These are phyloP conservation scores for Graphiopsis chlorocephala DNA, from an alignment of 2,329 filamentous ascomycete species.

Conservation along the genomic window DNA sequence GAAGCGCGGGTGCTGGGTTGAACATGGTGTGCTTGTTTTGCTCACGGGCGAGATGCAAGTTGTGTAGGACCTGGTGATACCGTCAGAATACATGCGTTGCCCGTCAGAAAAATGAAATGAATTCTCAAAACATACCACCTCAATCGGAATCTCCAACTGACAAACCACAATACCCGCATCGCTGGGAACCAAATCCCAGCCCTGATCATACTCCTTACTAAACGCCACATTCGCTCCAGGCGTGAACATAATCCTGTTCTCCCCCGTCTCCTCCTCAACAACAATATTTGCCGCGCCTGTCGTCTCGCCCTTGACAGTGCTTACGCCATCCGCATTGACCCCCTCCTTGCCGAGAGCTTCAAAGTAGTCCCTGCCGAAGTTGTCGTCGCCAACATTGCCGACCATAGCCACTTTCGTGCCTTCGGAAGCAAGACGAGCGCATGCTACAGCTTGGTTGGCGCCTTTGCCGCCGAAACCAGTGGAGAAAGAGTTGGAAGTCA, in stretches of 20 bases:
- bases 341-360: conserved; percentile 45
- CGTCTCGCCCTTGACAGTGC: conserved; percentile 42
- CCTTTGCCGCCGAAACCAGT: conserved; percentile 89
- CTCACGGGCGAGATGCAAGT: conserved; percentile 29
- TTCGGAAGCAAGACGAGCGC: conserved; percentile 27
- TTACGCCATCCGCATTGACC: conserved; percentile 40
- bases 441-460: conserved; percentile 78
- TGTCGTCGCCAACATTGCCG: conserved; percentile 49
- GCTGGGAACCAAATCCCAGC: conserved; percentile 37
- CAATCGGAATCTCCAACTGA: conserved; percentile 47
- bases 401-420: conserved; percentile 48
- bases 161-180: conserved; percentile 45
- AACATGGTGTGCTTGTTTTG: conserved; percentile 59
- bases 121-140: conserved; percentile 32
- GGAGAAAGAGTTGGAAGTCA: conserved; percentile 73
- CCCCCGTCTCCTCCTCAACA: conserved; percentile 47
- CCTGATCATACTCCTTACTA: conserved; percentile 28
- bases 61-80: conserved; percentile 30
- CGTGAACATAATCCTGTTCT: conserved; percentile 51
- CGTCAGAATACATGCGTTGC: not conserved
- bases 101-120: not conserved
- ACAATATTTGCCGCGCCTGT: conserved; percentile 51
- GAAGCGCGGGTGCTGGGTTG: conserved; percentile 74
- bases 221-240: conserved; percentile 47
- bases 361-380: conserved; percentile 40